These are phyloP conservation scores for Chlamydomonas reinhardtii DNA, from an alignment of 163 green algal genomes.

Conservation along the genomic window DNA sequence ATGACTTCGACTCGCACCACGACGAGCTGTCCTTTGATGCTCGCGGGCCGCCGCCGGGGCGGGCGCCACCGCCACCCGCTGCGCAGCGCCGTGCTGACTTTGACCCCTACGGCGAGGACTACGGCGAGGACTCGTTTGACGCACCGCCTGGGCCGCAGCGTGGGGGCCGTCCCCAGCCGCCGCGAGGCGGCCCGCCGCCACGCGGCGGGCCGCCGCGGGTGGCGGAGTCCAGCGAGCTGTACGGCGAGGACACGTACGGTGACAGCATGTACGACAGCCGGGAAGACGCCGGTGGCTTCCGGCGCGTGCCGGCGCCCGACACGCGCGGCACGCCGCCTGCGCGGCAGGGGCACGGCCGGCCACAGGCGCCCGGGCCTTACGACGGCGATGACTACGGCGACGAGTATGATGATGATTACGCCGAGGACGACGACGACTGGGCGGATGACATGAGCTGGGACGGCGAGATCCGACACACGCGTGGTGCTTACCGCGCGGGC, in stretches of 20 bases:
- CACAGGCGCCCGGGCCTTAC: not conserved
- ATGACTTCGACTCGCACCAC: slow-evolving; percentile 1
- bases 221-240: not conserved
- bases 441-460: slow-evolving; percentile 42
- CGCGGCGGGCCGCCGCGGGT: slow-evolving; percentile 10
- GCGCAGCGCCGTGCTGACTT: no score
- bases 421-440: slow-evolving; percentile 26
- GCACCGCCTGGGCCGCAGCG: not conserved
- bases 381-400: not conserved
- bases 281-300: not conserved
- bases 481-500: not conserved
- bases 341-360: not conserved
- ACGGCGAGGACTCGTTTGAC: not conserved
- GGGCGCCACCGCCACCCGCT: no score
- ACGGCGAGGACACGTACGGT: not conserved
- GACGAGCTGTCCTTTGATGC: not conserved
- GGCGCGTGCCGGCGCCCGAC: not conserved
- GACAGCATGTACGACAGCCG: not conserved
- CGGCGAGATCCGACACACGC: slow-evolving; percentile 9
- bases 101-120: not conserved
- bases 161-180: not conserved
- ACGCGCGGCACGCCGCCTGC: not conserved
- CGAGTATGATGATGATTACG: slow-evolving; percentile 12
- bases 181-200: slow-evolving; percentile 2
- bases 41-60: not conserved